Conservation (phyloP, 192 early-diverging fungal genomes). For the Hyaloraphidium curvatum region DNA sequence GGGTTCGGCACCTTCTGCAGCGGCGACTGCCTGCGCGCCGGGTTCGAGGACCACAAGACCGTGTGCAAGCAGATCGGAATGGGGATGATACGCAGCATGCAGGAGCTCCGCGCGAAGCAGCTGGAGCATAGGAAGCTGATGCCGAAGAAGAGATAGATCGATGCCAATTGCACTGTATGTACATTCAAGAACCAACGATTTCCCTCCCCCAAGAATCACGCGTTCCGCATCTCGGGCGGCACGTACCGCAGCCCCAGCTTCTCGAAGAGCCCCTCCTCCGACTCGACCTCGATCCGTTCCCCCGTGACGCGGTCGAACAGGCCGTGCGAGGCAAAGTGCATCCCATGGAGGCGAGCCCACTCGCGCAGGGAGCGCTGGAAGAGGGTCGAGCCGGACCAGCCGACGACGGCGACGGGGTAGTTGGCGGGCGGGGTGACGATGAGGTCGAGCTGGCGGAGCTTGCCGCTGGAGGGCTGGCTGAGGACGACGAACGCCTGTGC, state of each 20-base stretch:
- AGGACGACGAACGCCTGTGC: constrained; percentile 10
- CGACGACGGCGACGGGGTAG: background rate
- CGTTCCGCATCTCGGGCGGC: constrained; percentile 10
- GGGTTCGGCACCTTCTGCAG: no score
- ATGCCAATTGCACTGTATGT: no score
- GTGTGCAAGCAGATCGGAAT: no score
- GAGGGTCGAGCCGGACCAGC: constrained; percentile 9
- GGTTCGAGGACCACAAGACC: no score
- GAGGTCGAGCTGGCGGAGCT: constrained; percentile 14
- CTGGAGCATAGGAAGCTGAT: no score
- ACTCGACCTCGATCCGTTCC: constrained; percentile 8
- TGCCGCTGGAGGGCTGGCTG: constrained; percentile 9
- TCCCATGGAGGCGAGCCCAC: constrained; percentile 7
- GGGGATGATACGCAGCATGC: no score
- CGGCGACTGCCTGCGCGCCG: no score
- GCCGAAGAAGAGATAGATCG: no score
- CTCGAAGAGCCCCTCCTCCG: constrained; percentile 10
- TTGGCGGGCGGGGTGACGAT: constrained; percentile 10
- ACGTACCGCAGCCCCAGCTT: constrained; percentile 9
- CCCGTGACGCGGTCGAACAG: constrained; percentile 11
- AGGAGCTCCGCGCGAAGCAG: no score
- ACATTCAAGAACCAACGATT: no score
- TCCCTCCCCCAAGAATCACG: no score
- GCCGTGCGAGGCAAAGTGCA: constrained; percentile 13
- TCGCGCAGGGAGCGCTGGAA: constrained; percentile 13